Base-by-base conservation (phyloP, 164 flowering plant genomes). In the Kingdonia uniflora region DNA sequence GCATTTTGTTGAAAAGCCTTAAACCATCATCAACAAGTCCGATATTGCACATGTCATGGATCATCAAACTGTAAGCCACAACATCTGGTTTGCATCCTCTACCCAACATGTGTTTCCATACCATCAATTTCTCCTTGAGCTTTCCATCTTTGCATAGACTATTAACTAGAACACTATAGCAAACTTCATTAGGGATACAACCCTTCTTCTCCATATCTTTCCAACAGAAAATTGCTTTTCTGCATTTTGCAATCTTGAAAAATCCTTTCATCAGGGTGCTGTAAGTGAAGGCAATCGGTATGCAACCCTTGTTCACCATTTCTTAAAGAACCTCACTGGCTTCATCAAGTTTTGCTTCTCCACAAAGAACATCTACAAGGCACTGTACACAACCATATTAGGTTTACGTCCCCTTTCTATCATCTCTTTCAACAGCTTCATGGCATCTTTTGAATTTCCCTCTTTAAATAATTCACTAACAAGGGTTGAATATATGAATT, bases 201-300 rank as follows among this genome's bases (percentile, higher is more conserved):
- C 95, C 96, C 59, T 78, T 85, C 2, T 64, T 64, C 73, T 85
- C 95, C 98, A 92, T 85, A 65, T 82, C 81, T 71, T 77, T 78
- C 65, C 84, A 54, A 40, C 76, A 62, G 5, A 68, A 53, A 38
- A 15, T 40, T 8, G 76, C 98, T 15, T 70, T 68, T 70, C 73
- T 77, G 10, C 60, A 67, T 65, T 85, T 84, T 19, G 90, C 82
- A 19, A 69, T 19, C 21, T 45, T 66, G 59, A 90, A 86, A 57
- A 82, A 80, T 0, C 95, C 98, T 43, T 74, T 78, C 12, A 88
- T 68, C 54, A 92, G 50, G 24, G 91, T 71, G 56, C 85, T 92
- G 52, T 82, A 79, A 51, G 85, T 80, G 43, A 82, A 79, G 38
- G 66, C 72, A 69, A 85, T 95, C 6, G 76, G 57, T 14, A 15